Percentiles rank a stretch among this genome's conserved stretches.
phyloP scores from a whole-genome alignment of 2,329 filamentous ascomycete genomes.

The Aspergillus versicolor region DNA sequence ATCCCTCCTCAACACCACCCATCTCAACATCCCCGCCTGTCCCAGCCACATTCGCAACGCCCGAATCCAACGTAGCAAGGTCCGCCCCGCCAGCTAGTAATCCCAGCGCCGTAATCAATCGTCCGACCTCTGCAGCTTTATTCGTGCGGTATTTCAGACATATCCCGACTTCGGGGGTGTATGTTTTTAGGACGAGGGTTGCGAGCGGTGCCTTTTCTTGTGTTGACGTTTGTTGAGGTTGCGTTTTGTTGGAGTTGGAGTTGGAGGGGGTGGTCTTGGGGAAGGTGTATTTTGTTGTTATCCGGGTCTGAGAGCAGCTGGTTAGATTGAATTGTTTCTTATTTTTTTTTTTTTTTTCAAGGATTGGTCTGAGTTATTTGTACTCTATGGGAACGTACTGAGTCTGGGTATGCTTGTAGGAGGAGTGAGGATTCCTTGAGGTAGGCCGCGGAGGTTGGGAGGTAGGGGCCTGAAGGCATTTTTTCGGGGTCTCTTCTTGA shows the following conservation, averaged over 20 bases:
- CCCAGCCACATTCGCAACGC: conserved; percentile 18
- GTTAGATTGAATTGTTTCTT: conserved; percentile 3
- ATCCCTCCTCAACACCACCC: conserved; percentile 26
- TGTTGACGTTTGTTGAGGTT: conserved; percentile 26
- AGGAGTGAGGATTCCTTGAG: conserved; percentile 83
- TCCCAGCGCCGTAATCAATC: conserved; percentile 75
- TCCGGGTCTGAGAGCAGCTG: conserved; percentile 66
- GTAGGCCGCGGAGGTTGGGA: conserved; percentile 84
- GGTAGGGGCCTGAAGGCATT: conserved; percentile 65
- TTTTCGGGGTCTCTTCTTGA: conserved; percentile 8
- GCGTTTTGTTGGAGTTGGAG: conserved; percentile 29
- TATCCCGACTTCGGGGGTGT: conserved; percentile 76
- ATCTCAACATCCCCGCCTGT: conserved; percentile 10
- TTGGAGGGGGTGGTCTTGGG: conserved; percentile 24
- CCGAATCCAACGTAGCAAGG: conserved; percentile 60
- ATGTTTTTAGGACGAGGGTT: conserved; percentile 82
- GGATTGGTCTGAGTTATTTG: not conserved
- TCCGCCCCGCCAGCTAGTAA: conserved; percentile 67
- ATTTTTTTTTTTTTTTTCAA: not conserved
- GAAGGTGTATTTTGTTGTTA: conserved; percentile 90
- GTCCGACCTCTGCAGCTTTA: conserved; percentile 84
- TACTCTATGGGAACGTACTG: conserved; percentile 56
- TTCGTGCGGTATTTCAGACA: conserved; percentile 88
- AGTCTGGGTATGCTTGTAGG: conserved; percentile 79
- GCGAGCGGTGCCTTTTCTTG: conserved; percentile 50